phyloP scores from a whole-genome alignment of 2,329 filamentous ascomycete genomes.

The Diaporthe capsici region DNA sequence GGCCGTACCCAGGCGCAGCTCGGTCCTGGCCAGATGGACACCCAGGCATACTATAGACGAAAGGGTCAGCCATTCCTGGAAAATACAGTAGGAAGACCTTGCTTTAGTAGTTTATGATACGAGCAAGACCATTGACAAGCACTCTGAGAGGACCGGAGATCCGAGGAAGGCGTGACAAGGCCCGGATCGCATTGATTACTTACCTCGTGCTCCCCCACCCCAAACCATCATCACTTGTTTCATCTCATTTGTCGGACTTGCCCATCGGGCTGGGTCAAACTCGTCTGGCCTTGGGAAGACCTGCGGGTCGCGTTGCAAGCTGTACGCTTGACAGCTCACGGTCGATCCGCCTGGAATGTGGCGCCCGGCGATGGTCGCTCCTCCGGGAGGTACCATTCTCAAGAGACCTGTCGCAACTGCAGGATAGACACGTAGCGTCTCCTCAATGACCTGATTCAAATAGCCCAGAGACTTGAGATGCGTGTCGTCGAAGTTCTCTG shows the following conservation, averaged over 20 bases:
- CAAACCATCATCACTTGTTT: constrained; percentile 48
- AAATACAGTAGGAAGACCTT: background rate
- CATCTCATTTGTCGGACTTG: constrained; percentile 48
- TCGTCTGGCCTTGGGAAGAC: constrained; percentile 57
- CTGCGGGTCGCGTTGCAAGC: constrained; percentile 58
- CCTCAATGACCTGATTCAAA: constrained; percentile 59
- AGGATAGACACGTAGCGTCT: constrained; percentile 60
- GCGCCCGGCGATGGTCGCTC: constrained; percentile 55
- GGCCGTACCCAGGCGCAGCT: constrained; percentile 63
- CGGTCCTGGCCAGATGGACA: constrained; percentile 67
- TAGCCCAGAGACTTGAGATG: constrained; percentile 55
- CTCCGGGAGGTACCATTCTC: constrained; percentile 55
- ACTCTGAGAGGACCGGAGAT: background rate
- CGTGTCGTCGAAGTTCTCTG: constrained; percentile 49
- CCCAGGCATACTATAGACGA: constrained; percentile 60
- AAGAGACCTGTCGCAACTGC: constrained; percentile 58
- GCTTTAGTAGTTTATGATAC: background rate
- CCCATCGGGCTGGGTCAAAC: constrained; percentile 56
- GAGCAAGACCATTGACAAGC: background rate
- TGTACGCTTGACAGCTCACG: constrained; percentile 61
- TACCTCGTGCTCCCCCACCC: constrained; percentile 48
- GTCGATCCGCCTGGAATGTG: constrained; percentile 56
- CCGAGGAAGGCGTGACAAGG: background rate
- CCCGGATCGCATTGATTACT: constrained; percentile 20
- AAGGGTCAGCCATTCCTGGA: background rate